Percentiles rank a stretch among this genome's conserved stretches.
phyloP scores from a whole-genome alignment of 768 basidiomycete species.

The Trametes villosa region DNA sequence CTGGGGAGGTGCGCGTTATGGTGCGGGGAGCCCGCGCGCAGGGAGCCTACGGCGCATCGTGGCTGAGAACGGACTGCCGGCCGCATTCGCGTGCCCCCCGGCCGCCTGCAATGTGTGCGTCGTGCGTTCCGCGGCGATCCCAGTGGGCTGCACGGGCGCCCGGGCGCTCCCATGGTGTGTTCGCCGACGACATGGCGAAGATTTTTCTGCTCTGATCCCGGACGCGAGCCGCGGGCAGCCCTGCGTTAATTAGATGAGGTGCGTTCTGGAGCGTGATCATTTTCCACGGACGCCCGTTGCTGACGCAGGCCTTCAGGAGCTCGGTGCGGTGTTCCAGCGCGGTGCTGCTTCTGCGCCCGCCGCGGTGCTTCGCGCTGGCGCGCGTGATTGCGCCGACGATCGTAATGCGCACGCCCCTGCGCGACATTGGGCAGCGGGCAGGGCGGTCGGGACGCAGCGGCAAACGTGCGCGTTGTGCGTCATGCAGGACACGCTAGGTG shows the following conservation, averaged over 20 bases:
- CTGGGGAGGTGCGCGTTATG: no score
- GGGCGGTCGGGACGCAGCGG: neutral
- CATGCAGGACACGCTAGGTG: neutral
- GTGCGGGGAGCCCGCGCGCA: conserved; percentile 16
- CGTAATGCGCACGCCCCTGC: conserved; percentile 5
- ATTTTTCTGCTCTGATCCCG: neutral
- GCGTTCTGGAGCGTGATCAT: neutral
- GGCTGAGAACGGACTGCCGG: no score
- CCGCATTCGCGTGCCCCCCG: neutral
- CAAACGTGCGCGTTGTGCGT: neutral
- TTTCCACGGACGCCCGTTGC: neutral
- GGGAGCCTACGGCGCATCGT: conserved; percentile 16
- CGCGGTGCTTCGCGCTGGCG: conserved; percentile 2
- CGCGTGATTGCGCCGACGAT: conserved; percentile 14
- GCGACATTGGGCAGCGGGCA: conserved; percentile 12
- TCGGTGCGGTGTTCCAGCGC: conserved; percentile 20
- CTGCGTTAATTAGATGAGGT: neutral
- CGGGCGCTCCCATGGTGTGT: no score
- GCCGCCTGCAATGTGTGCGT: neutral
- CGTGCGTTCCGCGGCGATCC: neutral
- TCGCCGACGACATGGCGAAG: neutral
- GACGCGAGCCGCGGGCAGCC: neutral
- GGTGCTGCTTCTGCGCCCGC: neutral
- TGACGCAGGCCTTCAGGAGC: conserved; percentile 6
- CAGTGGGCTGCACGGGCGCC: neutral